These are phyloP conservation scores for Fusarium burgessii DNA, from an alignment of 2,329 filamentous ascomycete genomes.

Conservation along the genomic window DNA sequence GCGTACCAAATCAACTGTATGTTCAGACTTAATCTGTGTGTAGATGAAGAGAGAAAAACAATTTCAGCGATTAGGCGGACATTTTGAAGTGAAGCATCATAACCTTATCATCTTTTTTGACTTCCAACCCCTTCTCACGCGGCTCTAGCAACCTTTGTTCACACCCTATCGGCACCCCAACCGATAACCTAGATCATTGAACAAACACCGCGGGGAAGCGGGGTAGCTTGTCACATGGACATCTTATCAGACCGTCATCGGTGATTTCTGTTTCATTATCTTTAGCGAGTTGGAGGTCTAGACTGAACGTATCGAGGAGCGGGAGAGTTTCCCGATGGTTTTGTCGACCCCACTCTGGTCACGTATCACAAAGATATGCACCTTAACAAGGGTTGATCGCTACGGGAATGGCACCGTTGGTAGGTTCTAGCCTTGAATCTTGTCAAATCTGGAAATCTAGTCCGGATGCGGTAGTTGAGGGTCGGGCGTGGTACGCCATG, in stretches of 20 bases:
- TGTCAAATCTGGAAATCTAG: constrained; percentile 5
- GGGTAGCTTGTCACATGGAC: constrained; percentile 35
- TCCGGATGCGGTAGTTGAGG: constrained; percentile 7
- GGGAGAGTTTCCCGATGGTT: constrained; percentile 32
- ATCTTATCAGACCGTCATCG: constrained; percentile 16
- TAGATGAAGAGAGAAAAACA: not conserved
- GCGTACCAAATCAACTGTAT: not conserved
- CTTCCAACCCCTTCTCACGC: not conserved
- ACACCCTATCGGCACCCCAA: constrained; percentile 27
- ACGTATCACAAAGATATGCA: not conserved
- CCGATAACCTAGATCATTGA: constrained; percentile 5
- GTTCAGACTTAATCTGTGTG: no score
- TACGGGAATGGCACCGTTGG: constrained; percentile 32
- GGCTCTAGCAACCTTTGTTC: not conserved
- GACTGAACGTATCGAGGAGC: constrained; percentile 12
- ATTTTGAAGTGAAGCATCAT: constrained; percentile 14
- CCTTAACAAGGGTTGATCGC: no score
- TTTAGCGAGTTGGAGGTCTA: constrained; percentile 2
- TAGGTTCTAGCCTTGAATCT: constrained; percentile 10
- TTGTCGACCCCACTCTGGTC: constrained; percentile 18
- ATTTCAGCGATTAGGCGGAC: not conserved
- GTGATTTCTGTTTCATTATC: not conserved
- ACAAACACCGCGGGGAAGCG: constrained; percentile 34
- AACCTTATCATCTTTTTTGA: constrained; percentile 26
- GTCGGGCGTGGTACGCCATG: not conserved